Evolutionary conservation across 352 stramenopile genomes (phyloP).

Genomic region (Globisporangium cystogenes): DNA sequence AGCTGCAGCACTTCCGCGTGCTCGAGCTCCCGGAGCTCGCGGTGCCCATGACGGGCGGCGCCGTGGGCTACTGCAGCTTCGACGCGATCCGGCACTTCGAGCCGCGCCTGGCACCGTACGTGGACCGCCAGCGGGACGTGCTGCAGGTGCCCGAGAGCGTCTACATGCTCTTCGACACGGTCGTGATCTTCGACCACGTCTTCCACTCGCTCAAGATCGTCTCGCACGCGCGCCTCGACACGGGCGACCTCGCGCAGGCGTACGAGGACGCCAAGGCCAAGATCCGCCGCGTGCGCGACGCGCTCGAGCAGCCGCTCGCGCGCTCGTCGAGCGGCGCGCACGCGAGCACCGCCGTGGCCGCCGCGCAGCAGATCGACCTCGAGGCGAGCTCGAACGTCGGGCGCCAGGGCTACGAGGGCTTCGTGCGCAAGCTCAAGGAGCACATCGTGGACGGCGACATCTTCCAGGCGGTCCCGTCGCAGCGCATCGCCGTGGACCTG

Average conservation of each 20-base stretch:
- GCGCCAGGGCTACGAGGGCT: slow-evolving; percentile 80
- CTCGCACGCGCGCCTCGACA: slow-evolving; percentile 74
- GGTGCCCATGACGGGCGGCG: slow-evolving; percentile 82
- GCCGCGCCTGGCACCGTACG: slow-evolving; percentile 69
- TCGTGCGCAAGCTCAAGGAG: slow-evolving; percentile 83
- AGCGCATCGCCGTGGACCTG: slow-evolving; percentile 68
- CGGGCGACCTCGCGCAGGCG: slow-evolving; percentile 45
- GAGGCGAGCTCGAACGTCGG: slow-evolving; percentile 81
- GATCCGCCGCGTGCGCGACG: slow-evolving; percentile 56
- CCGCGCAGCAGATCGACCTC: slow-evolving; percentile 47
- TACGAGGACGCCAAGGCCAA: slow-evolving; percentile 73
- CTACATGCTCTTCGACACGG: slow-evolving; percentile 90
- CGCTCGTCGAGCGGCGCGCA: slow-evolving; percentile 54
- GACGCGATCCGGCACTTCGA: slow-evolving; percentile 89
- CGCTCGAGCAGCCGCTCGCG: slow-evolving; percentile 54
- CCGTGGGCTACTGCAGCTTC: slow-evolving; percentile 87
- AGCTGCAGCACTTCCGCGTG: slow-evolving; percentile 72
- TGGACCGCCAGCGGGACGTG: slow-evolving; percentile 73
- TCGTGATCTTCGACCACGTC: slow-evolving; percentile 88
- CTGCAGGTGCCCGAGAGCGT: slow-evolving; percentile 83
- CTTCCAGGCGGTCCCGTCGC: slow-evolving; percentile 86
- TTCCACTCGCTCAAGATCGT: slow-evolving; percentile 89
- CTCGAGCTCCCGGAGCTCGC: slow-evolving; percentile 66
- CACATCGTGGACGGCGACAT: slow-evolving; percentile 89
- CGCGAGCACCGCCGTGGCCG: slow-evolving; percentile 25